Percentiles rank a stretch among this genome's conserved stretches.
Conservation (phyloP, 164 flowering plant genomes). For the Santalum album region DNA sequence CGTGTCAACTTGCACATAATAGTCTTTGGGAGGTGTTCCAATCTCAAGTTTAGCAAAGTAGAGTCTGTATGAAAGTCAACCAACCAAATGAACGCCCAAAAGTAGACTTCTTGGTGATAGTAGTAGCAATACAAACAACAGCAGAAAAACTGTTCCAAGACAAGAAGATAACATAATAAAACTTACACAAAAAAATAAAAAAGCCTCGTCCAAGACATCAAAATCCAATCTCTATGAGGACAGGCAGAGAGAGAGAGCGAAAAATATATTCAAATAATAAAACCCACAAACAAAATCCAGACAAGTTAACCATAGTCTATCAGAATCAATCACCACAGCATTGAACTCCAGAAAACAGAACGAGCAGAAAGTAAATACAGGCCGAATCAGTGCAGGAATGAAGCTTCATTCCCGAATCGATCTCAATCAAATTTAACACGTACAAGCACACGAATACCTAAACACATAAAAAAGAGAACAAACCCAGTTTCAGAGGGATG, state of each 20-base stretch:
- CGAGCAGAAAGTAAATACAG: neutral
- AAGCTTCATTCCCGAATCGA: neutral
- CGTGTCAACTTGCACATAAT: slow-evolving; percentile 64
- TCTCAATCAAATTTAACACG: neutral
- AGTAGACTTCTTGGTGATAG: neutral
- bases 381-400: neutral
- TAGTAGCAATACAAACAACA: neutral
- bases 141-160: neutral
- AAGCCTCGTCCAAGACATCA: neutral
- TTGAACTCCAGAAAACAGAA: neutral
- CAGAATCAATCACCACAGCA: neutral
- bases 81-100: neutral
- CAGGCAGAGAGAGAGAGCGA: neutral
- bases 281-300: neutral
- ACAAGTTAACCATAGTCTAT: neutral
- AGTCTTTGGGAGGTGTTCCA: slow-evolving; percentile 49
- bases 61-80: slow-evolving; percentile 33
- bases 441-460: neutral
- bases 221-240: too few species aligned
- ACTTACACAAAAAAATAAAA: neutral
- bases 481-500: slow-evolving; percentile 50
- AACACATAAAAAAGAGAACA: slow-evolving; percentile 3
- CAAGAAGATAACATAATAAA: neutral
- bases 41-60: slow-evolving; percentile 45
- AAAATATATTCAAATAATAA: too few species aligned